Percentiles rank a stretch among this genome's conserved stretches.
Evolutionary conservation across 495 filamentous ascomycete species (phyloP).

Genomic region (Penicillium goetzii): DNA sequence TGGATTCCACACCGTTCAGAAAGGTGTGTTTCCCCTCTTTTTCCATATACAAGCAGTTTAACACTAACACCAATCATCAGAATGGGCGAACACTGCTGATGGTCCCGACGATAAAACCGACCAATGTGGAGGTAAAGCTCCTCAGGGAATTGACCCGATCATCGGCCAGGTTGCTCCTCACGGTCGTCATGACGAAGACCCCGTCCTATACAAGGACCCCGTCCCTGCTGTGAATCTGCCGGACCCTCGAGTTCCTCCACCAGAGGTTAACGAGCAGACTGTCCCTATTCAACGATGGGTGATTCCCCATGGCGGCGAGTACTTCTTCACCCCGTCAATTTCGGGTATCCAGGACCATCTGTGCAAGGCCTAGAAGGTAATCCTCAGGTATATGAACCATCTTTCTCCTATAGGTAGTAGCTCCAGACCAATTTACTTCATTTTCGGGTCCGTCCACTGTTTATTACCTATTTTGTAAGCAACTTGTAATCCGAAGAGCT

Average conservation of each 20-base stretch:
- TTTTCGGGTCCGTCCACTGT: slow-evolving; percentile 2
- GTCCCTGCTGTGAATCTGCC: slow-evolving; percentile 4
- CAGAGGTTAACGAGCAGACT: background rate
- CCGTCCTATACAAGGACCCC: background rate
- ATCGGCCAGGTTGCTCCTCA: background rate
- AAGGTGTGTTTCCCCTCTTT: background rate
- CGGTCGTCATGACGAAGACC: background rate
- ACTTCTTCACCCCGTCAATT: background rate
- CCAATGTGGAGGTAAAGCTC: background rate
- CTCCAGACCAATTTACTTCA: background rate
- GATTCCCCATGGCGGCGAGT: background rate
- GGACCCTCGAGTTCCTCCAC: background rate
- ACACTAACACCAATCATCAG: background rate
- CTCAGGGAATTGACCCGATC: slow-evolving; percentile 1
- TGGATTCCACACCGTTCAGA: slow-evolving; percentile 1
- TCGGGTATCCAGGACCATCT: slow-evolving; percentile 1
- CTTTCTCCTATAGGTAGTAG: background rate
- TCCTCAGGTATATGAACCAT: background rate
- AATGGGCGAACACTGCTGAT: background rate
- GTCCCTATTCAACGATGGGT: background rate
- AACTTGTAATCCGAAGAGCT: too few species aligned
- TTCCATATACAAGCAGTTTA: background rate
- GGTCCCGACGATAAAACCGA: background rate
- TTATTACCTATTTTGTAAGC: too few species aligned
- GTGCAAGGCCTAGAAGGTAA: background rate